Percentiles rank a stretch among this genome's conserved stretches.
phyloP scores from a whole-genome alignment of 768 basidiomycete genomes.

The Termitomyces sp. region DNA sequence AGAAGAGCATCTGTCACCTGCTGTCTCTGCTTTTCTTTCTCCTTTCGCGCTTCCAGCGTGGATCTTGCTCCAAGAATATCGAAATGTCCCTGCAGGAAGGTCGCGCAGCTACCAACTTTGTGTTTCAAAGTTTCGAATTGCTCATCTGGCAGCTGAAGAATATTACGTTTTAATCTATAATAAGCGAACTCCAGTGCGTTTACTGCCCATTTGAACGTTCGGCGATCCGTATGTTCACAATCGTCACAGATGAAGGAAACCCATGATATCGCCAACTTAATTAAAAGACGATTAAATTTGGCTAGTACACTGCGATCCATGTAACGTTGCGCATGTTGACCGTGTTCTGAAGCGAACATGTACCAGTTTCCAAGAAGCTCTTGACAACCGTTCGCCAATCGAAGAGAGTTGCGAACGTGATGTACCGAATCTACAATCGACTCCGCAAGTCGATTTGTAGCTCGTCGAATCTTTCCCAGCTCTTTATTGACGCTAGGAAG shows the following conservation, averaged over 20 bases:
- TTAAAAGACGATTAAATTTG: constrained; percentile 79
- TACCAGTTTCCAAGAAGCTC: constrained; percentile 94
- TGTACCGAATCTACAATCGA: constrained; percentile 91
- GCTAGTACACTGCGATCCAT: constrained; percentile 69
- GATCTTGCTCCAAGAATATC: constrained; percentile 96
- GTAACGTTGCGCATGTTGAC: constrained; percentile 81
- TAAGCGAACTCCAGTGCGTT: constrained; percentile 91
- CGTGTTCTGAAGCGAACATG: constrained; percentile 93
- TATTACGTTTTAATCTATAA: constrained; percentile 82
- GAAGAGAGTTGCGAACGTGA: constrained; percentile 68
- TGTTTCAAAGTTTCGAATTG: constrained; percentile 89
- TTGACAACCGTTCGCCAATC: constrained; percentile 58
- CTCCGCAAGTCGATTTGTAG: constrained; percentile 86
- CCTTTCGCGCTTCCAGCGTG: constrained; percentile 79
- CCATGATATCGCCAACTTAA: constrained; percentile 94
- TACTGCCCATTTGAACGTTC: constrained; percentile 98
- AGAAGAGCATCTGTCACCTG: constrained; percentile 41
- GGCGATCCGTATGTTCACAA: constrained; percentile 92
- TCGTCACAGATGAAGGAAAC: constrained; percentile 98
- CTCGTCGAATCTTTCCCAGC: constrained; percentile 83
- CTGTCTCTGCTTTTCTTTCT: constrained; percentile 74
- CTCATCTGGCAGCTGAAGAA: constrained; percentile 79
- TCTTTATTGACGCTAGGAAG: constrained; percentile 86
- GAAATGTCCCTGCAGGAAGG: constrained; percentile 93
- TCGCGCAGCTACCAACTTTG: constrained; percentile 95